These are phyloP conservation scores for Verbena officinalis DNA, from an alignment of 257 asterid species.

Conservation along the genomic window DNA sequence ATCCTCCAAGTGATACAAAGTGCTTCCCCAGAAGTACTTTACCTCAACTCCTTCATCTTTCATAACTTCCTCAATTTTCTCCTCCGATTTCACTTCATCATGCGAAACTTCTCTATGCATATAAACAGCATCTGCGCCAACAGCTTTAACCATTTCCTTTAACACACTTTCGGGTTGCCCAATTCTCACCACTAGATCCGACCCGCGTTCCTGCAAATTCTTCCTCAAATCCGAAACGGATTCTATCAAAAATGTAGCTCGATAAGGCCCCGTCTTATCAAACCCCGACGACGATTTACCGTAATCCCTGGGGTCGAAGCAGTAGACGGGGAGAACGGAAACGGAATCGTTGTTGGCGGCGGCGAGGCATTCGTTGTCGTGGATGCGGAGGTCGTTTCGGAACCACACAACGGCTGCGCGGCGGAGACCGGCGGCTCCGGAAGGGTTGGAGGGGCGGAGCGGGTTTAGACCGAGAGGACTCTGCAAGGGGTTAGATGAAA, in stretches of 20 bases:
- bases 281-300: slow-evolving; percentile 90
- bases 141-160: slow-evolving; percentile 76
- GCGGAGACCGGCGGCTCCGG: slow-evolving; percentile 65
- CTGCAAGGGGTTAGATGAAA: slow-evolving; percentile 70
- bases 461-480: slow-evolving; percentile 58
- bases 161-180: slow-evolving; percentile 88
- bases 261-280: slow-evolving; percentile 83
- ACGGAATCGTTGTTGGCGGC: slow-evolving; percentile 77
- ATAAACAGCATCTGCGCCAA: slow-evolving; percentile 92
- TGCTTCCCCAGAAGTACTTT: slow-evolving; percentile 97
- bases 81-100: slow-evolving; percentile 89
- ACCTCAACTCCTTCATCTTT: slow-evolving; percentile 91
- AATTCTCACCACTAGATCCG: slow-evolving; percentile 85
- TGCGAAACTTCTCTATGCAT: slow-evolving; percentile 81
- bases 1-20: slow-evolving; percentile 93
- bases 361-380: slow-evolving; percentile 87
- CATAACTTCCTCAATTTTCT: slow-evolving; percentile 76
- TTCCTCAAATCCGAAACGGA: slow-evolving; percentile 73
- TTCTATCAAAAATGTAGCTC: slow-evolving; percentile 77
- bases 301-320: slow-evolving; percentile 93
- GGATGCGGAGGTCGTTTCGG: slow-evolving; percentile 96
- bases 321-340: slow-evolving; percentile 87
- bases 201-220: slow-evolving; percentile 76
- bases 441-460: slow-evolving; percentile 77
- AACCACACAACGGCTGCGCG: slow-evolving; percentile 88